Percentiles rank a stretch among this genome's conserved stretches.
These are phyloP conservation scores for Hortiboletus flavorubellus DNA, from an alignment of 768 basidiomycete species.

Conservation along the genomic window DNA sequence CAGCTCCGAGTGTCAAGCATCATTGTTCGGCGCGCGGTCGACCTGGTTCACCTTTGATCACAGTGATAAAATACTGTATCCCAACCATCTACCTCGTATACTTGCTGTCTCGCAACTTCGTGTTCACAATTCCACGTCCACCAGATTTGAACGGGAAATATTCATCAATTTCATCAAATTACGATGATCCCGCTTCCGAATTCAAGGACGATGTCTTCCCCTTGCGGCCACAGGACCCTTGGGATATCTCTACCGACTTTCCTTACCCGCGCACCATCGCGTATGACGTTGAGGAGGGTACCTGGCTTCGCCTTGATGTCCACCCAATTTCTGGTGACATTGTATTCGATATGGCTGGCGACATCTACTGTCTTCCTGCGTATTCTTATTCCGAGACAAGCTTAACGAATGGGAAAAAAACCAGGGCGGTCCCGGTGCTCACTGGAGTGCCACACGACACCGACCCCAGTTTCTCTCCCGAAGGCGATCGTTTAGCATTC, in stretches of 20 bases:
- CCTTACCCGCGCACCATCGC: constrained; percentile 61
- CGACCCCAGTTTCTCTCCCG: constrained; percentile 70
- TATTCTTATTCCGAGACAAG: constrained; percentile 33
- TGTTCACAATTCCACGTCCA: neutral
- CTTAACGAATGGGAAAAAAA: constrained; percentile 20
- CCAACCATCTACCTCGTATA: constrained; percentile 21
- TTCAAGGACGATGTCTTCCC: constrained; percentile 62
- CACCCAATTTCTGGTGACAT: constrained; percentile 68
- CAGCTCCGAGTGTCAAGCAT: neutral
- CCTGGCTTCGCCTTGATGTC: constrained; percentile 73
- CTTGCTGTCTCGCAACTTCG: constrained; percentile 11
- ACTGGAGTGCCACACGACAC: constrained; percentile 66
- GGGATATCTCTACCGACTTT: constrained; percentile 78
- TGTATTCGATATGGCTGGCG: constrained; percentile 72
- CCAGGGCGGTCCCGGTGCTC: constrained; percentile 55
- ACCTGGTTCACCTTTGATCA: constrained; percentile 1
- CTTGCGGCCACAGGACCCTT: constrained; percentile 47
- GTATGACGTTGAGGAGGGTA: constrained; percentile 71
- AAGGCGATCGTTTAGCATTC: constrained; percentile 62
- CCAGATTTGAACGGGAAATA: neutral
- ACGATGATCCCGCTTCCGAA: constrained; percentile 37
- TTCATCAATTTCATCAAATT: constrained; percentile 3
- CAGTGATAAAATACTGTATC: constrained; percentile 17
- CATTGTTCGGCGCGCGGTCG: neutral
- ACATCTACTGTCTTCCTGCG: constrained; percentile 67